phyloP scores from a whole-genome alignment of 257 asterid genomes.

The Ballota nigra region DNA sequence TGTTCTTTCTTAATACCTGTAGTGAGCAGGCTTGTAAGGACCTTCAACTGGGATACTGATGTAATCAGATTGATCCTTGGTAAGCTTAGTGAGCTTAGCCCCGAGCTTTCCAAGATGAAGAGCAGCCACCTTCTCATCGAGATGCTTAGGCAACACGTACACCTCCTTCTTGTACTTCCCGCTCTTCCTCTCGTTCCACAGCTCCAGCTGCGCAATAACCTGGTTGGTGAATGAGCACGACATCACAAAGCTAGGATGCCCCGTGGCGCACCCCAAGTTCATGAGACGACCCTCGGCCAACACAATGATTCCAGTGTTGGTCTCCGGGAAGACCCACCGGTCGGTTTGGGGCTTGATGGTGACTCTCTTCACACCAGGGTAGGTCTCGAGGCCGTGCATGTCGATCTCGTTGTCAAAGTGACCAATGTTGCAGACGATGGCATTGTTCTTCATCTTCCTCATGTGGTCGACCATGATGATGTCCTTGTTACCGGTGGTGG shows the following conservation, averaged over 20 bases:
- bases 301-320: constrained; percentile 20
- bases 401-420: constrained; percentile 38
- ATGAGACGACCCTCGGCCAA: constrained; percentile 33
- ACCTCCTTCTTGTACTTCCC: constrained; percentile 31
- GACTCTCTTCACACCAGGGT: constrained; percentile 31
- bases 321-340: constrained; percentile 31
- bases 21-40: constrained; percentile 34
- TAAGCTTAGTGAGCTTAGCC: constrained; percentile 32
- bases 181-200: constrained; percentile 31
- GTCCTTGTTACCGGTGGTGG: constrained; percentile 39
- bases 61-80: constrained; percentile 34
- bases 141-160: constrained; percentile 32
- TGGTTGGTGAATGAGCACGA: constrained; percentile 37
- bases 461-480: constrained; percentile 33
- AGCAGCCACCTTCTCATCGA: constrained; percentile 29
- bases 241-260: constrained; percentile 35
- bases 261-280: constrained; percentile 35
- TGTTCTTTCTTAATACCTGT: constrained; percentile 25
- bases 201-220: constrained; percentile 33
- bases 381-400: constrained; percentile 35
- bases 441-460: constrained; percentile 36
- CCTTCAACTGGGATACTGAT: constrained; percentile 29
- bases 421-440: constrained; percentile 35
- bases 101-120: constrained; percentile 33
- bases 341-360: constrained; percentile 37